Conservation (phyloP, 495 filamentous ascomycete genomes). For the Pyrenula massariospora region DNA sequence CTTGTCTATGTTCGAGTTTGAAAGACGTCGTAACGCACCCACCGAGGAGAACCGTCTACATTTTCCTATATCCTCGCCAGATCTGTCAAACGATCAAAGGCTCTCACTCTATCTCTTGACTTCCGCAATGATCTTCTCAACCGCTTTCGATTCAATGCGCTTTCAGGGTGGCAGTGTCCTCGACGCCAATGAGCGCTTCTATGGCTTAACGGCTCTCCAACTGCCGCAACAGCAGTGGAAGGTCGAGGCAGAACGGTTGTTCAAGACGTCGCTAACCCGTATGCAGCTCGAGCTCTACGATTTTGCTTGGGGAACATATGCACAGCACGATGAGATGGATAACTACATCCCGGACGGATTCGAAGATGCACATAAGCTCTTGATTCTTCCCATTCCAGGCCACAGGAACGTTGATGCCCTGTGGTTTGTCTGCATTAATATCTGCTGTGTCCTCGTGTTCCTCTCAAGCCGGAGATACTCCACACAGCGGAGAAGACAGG, state of each 20-base stretch:
- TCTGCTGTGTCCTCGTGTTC: neutral
- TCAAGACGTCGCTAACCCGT: neutral
- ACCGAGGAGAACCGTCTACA: neutral
- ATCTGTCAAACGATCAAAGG: neutral
- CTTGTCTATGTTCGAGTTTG: neutral
- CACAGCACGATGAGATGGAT: neutral
- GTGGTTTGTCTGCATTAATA: neutral
- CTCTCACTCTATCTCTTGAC: neutral
- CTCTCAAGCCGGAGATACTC: neutral
- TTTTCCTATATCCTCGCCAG: neutral
- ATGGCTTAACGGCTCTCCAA: neutral
- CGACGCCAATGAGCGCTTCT: neutral
- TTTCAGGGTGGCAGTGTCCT: neutral
- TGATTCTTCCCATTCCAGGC: neutral
- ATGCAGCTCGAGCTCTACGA: neutral
- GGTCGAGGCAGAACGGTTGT: neutral
- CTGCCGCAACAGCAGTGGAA: neutral
- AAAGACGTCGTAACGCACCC: neutral
- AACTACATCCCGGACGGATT: neutral
- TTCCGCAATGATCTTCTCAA: neutral
- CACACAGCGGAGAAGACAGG: neutral
- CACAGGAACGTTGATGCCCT: neutral
- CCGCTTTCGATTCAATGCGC: neutral
- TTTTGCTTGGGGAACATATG: neutral
- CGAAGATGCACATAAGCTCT: neutral